Conservation (phyloP, 768 basidiomycete species). For the Lactifluus hygrophoroides region DNA sequence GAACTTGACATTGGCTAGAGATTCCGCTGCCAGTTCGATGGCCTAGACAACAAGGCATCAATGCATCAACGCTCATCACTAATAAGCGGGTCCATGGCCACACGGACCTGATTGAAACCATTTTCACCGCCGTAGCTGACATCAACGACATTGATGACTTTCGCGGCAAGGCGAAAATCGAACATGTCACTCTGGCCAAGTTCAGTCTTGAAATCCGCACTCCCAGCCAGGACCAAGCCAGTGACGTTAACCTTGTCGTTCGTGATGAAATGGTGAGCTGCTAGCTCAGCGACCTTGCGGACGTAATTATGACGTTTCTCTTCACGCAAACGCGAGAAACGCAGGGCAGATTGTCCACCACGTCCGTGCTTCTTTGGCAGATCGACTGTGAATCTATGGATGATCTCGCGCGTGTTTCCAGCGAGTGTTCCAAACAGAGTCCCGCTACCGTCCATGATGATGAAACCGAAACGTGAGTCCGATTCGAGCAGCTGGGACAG, state of each 20-base stretch:
- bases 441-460: too few relatives aligned
- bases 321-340: too few relatives aligned
- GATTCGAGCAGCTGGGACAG: constrained; percentile 94
- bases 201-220: too few relatives aligned
- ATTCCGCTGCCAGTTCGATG: constrained; percentile 93
- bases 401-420: constrained; percentile 93
- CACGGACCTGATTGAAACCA: constrained; percentile 91
- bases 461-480: constrained; percentile 37
- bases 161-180: constrained; percentile 74
- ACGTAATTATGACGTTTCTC: too few relatives aligned
- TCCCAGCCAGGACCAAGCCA: too few relatives aligned
- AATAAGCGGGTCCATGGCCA: not conserved
- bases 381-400: constrained; percentile 99
- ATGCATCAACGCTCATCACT: too few relatives aligned
- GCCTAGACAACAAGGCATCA: constrained; percentile 42
- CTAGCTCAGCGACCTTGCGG: too few relatives aligned
- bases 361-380: constrained; percentile 99
- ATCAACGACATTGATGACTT: constrained; percentile 96
- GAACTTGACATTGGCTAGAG: constrained; percentile 96
- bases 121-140: constrained; percentile 98
- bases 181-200: too few relatives aligned
- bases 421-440: constrained; percentile 75
- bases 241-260: too few relatives aligned
- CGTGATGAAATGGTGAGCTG: too few relatives aligned
- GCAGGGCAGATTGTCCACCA: constrained; percentile 98